Evolutionary conservation across 2,329 filamentous ascomycete genomes (phyloP).

Genomic region (Blastomyces silverae): DNA sequence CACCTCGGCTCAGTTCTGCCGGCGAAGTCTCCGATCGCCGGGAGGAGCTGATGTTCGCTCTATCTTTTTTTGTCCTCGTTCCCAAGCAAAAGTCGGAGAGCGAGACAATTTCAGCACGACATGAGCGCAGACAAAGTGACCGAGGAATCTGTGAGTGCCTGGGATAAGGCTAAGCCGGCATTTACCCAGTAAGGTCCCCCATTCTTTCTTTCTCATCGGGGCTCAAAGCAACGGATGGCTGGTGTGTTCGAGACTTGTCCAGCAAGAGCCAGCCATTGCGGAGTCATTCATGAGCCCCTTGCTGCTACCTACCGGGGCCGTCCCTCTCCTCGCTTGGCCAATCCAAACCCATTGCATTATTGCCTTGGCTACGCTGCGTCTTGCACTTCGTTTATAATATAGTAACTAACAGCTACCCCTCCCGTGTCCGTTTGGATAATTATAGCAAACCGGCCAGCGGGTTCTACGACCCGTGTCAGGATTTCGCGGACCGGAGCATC

Average conservation of each 20-base stretch:
- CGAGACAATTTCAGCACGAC: not conserved
- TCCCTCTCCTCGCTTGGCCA: not conserved
- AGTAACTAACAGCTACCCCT: constrained; percentile 8
- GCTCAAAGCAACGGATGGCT: not conserved
- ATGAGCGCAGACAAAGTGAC: constrained; percentile 8
- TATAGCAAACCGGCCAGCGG: constrained; percentile 77
- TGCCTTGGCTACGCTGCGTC: not conserved
- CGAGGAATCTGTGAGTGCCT: constrained; percentile 28
- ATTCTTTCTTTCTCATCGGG: not conserved
- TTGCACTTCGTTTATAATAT: too few relatives aligned
- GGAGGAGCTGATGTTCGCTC: not conserved
- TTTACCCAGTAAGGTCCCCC: constrained; percentile 54
- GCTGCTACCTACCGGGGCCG: too few relatives aligned
- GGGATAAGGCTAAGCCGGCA: constrained; percentile 52
- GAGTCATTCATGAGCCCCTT: too few relatives aligned
- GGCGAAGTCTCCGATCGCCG: not conserved
- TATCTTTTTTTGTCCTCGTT: not conserved
- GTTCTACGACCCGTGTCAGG: constrained; percentile 92
- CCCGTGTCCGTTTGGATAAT: not conserved
- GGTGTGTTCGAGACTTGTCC: not conserved
- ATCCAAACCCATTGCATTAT: constrained; percentile 2
- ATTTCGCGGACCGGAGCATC: constrained; percentile 77
- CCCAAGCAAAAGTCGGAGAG: not conserved
- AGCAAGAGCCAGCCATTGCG: not conserved
- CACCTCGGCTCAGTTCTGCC: not conserved